Base-by-base conservation (phyloP, 306 rosid species). In the Dalbergia oliveri region DNA sequence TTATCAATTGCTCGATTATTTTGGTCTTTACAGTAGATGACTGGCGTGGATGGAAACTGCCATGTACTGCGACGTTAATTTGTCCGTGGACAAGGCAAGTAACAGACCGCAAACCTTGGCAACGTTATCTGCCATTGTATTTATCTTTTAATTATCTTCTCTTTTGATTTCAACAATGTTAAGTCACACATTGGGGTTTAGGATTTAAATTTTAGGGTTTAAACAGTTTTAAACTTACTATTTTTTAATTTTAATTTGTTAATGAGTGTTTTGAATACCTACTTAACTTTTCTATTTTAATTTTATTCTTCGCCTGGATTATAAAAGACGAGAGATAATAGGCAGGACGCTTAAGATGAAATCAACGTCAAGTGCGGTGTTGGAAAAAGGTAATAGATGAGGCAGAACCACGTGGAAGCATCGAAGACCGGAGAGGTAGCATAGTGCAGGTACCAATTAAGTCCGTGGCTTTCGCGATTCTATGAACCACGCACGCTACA, bases 391-490 rank as follows among this genome's bases (percentile, higher is more conserved):
- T 13, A 9, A 26, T 39, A 60, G 63, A 61, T 9, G 62, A 51
- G 58, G 18, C 19, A 15, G 62, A 12, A 47, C 35, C 67, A 78
- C 68, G 15, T 56, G 75, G 66, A 50, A 23, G 67, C 68, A 6
- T 21, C 4, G 13, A 69, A 53, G 5, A 34, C 12, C 14, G 18
- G 58, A 53, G 9, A 34, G 31, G 13, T 37, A n/a, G 37, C 21
- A 37, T 43, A 14, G 6, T 63, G 11, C 47, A 63, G 1, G 3
- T 34, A 14, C 34, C 66, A 66, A 14, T 26, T 1, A 26, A 26
- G 7, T 9, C 18, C n/a, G 43, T 8, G 74, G 66, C 21, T 21
- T 23, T 31, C 26, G 76, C 4, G 60, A 19, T 61, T 18, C n/a
- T 34, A 33, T 62, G 65, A 70, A 47, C 70, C 59, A 35, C 70